Percentiles rank a stretch among this genome's conserved stretches.
Conservation (phyloP, 2,329 filamentous ascomycete genomes). For the Zasmidium angulare region DNA sequence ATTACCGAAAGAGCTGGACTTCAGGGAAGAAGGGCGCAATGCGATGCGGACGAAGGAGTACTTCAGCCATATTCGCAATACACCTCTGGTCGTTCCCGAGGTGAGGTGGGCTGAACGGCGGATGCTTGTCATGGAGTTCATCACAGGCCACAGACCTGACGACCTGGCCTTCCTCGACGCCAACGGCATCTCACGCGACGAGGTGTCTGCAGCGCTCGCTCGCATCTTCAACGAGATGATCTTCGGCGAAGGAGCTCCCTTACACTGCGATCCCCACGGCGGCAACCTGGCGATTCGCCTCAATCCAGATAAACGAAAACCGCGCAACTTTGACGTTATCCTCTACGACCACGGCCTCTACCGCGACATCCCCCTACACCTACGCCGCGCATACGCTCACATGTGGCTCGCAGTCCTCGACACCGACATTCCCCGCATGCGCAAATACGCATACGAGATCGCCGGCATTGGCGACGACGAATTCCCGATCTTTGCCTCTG, state of each 20-base stretch:
- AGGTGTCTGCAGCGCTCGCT: conserved; percentile 87
- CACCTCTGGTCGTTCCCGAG: conserved; percentile 84
- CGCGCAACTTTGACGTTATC: conserved; percentile 85
- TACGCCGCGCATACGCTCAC: conserved; percentile 88
- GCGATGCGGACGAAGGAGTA: conserved; percentile 76
- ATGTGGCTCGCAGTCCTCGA: conserved; percentile 97
- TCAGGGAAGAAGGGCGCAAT: conserved; percentile 80
- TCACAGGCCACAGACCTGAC: conserved; percentile 82
- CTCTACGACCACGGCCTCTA: conserved; percentile 97
- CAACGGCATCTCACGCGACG: conserved; percentile 87
- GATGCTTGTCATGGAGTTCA: conserved; percentile 92
- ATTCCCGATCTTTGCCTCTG: conserved; percentile 92
- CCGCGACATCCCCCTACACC: conserved; percentile 76
- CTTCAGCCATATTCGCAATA: conserved; percentile 69
- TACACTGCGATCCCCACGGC: conserved; percentile 96
- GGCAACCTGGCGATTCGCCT: conserved; percentile 92
- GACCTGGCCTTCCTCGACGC: conserved; percentile 83
- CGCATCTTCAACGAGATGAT: conserved; percentile 99
- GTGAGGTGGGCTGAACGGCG: conserved; percentile 87
- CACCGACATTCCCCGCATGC: conserved; percentile 81
- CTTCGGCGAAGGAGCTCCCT: conserved; percentile 80
- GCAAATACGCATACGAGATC: conserved; percentile 82
- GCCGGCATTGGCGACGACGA: conserved; percentile 85
- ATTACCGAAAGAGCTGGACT: conserved; percentile 88
- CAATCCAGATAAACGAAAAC: conserved; percentile 60